Base-by-base conservation (phyloP, 139 green algal species). In the Chlorella sp. region DNA sequence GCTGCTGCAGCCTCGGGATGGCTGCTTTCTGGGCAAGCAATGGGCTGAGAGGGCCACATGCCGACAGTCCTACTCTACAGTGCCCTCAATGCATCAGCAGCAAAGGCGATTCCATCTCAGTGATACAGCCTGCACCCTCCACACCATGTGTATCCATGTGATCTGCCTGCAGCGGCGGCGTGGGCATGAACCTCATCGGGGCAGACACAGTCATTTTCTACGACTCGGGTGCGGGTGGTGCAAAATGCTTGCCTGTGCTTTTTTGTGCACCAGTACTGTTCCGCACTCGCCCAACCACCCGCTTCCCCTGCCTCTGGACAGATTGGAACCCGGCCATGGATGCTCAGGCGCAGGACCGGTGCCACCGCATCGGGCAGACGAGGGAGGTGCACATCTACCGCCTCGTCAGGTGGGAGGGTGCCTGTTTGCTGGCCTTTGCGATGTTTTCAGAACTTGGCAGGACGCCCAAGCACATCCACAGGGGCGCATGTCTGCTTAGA, bases 191-290 rank as follows among this genome's bases (percentile, higher is more conserved):
- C 94, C 94, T 99, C 28, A 98, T 95, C 1, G 97, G 97, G 9
- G 97, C 97, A 5, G 96, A 99, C 90, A 98, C 96, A 3, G 97
- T 99, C 84, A 97, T 99, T 72, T 99, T 99, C 82, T 99, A 99
- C 86, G 97, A 99, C 90, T 93, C 85, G 32, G 95, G 98, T 83
- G 34, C 13, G 11, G 34, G 75, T 44, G 28, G 28, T 47, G n/a
- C n/a, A n/a, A n/a, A n/a, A n/a, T n/a, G n/a, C 44, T 1, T 34
- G 57, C 26, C n/a, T 57, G 1, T 47, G 41, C 11, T 36, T 44
- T 80, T 28, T 1, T 36, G 73, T 67, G 18, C 44, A 51, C 9
- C 44, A 51, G 44, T 51, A 51, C 44, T 51, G 44, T 51, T 6
- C 44, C 44, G 28, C 64, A 21, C n/a, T 11, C n/a, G n/a, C 39